These are phyloP conservation scores for Penicillium lagena DNA, from an alignment of 495 filamentous ascomycete genomes.

Conservation along the genomic window DNA sequence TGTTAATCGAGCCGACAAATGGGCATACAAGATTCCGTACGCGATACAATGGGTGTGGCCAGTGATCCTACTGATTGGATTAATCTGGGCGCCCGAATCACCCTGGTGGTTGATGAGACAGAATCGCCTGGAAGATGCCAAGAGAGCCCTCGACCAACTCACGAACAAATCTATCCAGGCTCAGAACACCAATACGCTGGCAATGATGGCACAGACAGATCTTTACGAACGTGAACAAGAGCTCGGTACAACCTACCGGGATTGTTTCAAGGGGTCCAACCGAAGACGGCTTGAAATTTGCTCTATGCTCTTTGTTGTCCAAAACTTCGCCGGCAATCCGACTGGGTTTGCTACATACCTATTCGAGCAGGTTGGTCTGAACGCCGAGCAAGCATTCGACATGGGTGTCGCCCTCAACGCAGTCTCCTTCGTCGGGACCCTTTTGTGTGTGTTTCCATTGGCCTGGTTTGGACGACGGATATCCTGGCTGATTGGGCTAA, in stretches of 20 bases:
- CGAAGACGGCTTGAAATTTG: too few relatives aligned
- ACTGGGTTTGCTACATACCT: background rate
- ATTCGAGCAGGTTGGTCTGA: slow-evolving; percentile 42
- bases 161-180: too few relatives aligned
- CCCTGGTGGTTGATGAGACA: slow-evolving; percentile 34
- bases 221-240: too few relatives aligned
- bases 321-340: too few relatives aligned
- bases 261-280: too few relatives aligned
- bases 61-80: slow-evolving; percentile 17
- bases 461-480: too few relatives aligned
- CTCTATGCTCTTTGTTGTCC: too few relatives aligned
- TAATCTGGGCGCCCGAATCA: slow-evolving; percentile 33
- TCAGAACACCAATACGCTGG: too few relatives aligned
- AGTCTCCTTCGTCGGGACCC: slow-evolving; percentile 2
- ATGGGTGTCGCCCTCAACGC: slow-evolving; percentile 8
- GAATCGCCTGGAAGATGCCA: slow-evolving; percentile 27
- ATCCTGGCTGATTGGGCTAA: too few relatives aligned
- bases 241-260: too few relatives aligned
- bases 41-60: slow-evolving; percentile 18
- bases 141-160: slow-evolving; percentile 5
- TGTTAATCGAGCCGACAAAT: too few relatives aligned
- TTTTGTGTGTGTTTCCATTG: background rate
- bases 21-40: background rate
- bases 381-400: slow-evolving; percentile 20
- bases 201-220: too few relatives aligned